Percentiles rank a stretch among this genome's conserved stretches.
Evolutionary conservation across 2,329 filamentous ascomycete genomes (phyloP).

Genomic region (Colletotrichum lini): DNA sequence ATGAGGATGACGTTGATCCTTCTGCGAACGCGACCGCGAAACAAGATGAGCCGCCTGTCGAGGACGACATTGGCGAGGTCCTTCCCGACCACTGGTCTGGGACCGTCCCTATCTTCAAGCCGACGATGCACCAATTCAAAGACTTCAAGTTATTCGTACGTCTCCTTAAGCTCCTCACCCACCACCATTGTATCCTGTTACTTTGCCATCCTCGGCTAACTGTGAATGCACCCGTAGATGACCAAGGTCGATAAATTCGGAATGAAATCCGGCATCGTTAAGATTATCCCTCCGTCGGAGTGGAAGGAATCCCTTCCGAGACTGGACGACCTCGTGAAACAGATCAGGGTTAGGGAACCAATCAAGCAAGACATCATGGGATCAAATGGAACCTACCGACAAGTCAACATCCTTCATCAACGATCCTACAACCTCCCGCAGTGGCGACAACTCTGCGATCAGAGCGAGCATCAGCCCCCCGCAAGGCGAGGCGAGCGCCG

Average conservation of each 20-base stretch:
- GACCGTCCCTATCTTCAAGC: slow-evolving; percentile 93
- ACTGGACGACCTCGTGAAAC: slow-evolving; percentile 89
- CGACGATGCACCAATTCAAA: slow-evolving; percentile 94
- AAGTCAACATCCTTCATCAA: slow-evolving; percentile 97
- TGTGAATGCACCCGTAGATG: slow-evolving; percentile 62
- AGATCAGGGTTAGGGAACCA: slow-evolving; percentile 93
- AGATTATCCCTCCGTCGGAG: slow-evolving; percentile 93
- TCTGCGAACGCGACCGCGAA: slow-evolving; percentile 44
- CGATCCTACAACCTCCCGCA: slow-evolving; percentile 96
- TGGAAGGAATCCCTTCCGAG: slow-evolving; percentile 87
- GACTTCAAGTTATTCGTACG: slow-evolving; percentile 92
- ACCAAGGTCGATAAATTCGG: slow-evolving; percentile 92
- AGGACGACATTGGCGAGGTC: slow-evolving; percentile 79
- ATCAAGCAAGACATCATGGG: slow-evolving; percentile 99
- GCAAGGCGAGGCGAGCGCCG: slow-evolving; percentile 88
- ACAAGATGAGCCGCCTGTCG: slow-evolving; percentile 43
- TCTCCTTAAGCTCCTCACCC: slow-evolving; percentile 40
- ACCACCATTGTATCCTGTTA: neutral
- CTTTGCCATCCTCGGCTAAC: slow-evolving; percentile 47
- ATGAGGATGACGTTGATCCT: slow-evolving; percentile 63
- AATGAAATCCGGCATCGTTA: slow-evolving; percentile 97
- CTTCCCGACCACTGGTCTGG: slow-evolving; percentile 92
- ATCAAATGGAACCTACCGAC: slow-evolving; percentile 93
- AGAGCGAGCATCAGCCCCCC: slow-evolving; percentile 95
- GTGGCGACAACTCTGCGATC: slow-evolving; percentile 93